Evolutionary conservation across 1,284 basidiomycete species (phyloP), one percentile per base, ranked within the genome.

Genomic region (Malassezia yamatoensis): DNA sequence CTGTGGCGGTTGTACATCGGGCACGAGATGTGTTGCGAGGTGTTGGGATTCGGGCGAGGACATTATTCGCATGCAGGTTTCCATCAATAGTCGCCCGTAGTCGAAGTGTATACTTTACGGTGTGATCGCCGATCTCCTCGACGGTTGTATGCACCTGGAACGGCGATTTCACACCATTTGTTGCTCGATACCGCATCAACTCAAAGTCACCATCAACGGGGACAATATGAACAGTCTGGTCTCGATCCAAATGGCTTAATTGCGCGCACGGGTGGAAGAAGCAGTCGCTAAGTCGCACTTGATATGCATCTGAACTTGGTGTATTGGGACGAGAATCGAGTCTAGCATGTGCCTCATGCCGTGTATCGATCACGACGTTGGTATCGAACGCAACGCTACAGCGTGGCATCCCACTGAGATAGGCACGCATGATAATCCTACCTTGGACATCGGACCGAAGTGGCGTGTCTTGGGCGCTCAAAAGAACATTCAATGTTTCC

Each of bases 161-260:
- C 0, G 94, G 94, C 6, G 98, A 79, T 75, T 96, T 94, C 71
- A 98, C 86, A 74, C 96, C 96, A 15, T 86, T 84, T 0, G 93
- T 96, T 10, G 89, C 86, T 20, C 94, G 88, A 74, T 99, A 99
- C 65, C 84, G 82, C 94, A 99, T 98, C 39, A 99, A 80, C 76
- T 98, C 94, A 70, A 98, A 99, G 75, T 98, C 94, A 39, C 94
- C 94, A 71, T 99, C 94, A 1, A 94, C 94, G 1, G 94, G 94
- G 45, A 98, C 85, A 76, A 98, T 98, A 67, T 85, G 88, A 77
- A 98, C 96, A 3, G 87, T 89, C 40, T 93, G 81, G 60, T 85
- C 86, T 13, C 86, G 84, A 73, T 96, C 91, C 75, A 96, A 96
- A 76, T 91, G 90, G 64, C 86, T 85, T 39, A 98, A 78, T 57